Evolutionary conservation across 495 filamentous ascomycete species (phyloP).

Genomic region (Talaromyces stipitatus): DNA sequence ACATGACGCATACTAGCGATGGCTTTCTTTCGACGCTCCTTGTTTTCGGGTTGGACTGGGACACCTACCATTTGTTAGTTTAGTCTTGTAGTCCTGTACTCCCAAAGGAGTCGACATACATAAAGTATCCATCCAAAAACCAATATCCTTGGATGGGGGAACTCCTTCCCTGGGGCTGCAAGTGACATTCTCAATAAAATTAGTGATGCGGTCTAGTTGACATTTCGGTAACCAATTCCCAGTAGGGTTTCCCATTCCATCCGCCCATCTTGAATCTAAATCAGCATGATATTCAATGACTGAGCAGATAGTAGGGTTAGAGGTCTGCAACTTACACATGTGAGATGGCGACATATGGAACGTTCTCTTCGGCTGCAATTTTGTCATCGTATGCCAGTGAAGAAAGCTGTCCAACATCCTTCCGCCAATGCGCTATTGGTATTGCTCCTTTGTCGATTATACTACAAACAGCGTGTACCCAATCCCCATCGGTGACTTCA

Average conservation of each 20-base stretch:
- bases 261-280: background rate
- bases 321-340: background rate
- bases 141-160: background rate
- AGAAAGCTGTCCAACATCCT: no score
- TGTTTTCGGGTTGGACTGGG: background rate
- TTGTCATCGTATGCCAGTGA: no score
- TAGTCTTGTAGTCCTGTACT: background rate
- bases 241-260: background rate
- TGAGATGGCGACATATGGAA: background rate
- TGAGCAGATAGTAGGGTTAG: no score
- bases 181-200: background rate
- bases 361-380: no score
- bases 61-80: background rate
- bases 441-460: no score
- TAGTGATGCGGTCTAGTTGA: slow-evolving; percentile 1
- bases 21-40: background rate
- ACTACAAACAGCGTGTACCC: no score
- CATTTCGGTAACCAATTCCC: slow-evolving; percentile 2
- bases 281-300: no score
- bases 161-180: background rate
- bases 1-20: slow-evolving; percentile 1
- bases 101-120: background rate
- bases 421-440: no score
- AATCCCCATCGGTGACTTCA: no score
- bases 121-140: slow-evolving; percentile 6